phyloP scores from a whole-genome alignment of 2,329 filamentous ascomycete species.

The Neonectria coccinea region DNA sequence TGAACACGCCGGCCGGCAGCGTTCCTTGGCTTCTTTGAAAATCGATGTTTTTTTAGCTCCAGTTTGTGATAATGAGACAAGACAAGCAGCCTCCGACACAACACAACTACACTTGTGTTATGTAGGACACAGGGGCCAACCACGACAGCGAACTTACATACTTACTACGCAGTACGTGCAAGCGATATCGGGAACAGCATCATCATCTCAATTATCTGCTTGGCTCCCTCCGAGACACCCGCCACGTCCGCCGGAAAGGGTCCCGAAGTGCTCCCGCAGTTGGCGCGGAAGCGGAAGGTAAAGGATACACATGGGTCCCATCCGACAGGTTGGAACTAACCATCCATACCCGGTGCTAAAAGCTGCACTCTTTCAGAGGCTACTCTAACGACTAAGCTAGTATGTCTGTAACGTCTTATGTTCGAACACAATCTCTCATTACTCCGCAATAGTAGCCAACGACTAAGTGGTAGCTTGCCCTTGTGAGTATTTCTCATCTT shows the following conservation, averaged over 20 bases:
- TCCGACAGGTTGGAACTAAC: conserved; percentile 12
- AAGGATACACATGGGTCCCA: conserved; percentile 22
- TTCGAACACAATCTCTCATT: background rate
- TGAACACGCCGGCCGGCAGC: conserved; percentile 5
- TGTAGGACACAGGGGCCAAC: background rate
- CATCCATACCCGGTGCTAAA: conserved; percentile 14
- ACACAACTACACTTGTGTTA: too few relatives aligned
- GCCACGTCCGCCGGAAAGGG: background rate
- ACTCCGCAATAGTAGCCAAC: background rate
- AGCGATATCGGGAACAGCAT: background rate
- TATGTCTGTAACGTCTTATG: background rate
- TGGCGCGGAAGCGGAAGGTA: conserved; percentile 22
- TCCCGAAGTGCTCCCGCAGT: conserved; percentile 16
- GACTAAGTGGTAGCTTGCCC: background rate
- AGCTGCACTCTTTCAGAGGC: background rate
- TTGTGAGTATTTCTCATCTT: too few relatives aligned
- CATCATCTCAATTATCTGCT: background rate
- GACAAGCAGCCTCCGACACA: background rate
- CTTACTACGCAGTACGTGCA: background rate
- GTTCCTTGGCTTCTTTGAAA: background rate
- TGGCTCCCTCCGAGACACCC: background rate
- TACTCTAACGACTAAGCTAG: background rate
- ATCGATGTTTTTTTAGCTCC: background rate
- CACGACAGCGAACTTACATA: background rate
- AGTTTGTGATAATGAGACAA: background rate